Conservation (phyloP, 352 stramenopile species). For the Phytopythium montanum region DNA sequence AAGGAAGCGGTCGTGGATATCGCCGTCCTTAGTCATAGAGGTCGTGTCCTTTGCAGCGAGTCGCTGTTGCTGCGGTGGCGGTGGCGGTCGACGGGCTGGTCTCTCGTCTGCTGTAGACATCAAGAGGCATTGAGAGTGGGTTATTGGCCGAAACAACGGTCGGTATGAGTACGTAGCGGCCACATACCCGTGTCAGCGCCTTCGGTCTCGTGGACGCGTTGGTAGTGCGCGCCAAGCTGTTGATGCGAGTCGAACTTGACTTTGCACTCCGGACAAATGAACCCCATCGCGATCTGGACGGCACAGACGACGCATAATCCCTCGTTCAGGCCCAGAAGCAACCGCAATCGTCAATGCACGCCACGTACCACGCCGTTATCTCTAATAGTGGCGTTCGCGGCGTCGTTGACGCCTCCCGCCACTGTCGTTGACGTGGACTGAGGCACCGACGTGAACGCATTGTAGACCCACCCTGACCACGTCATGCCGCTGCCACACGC, state of each 20-base stretch:
- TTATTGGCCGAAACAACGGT: not conserved
- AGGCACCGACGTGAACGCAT: constrained; percentile 47
- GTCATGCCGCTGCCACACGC: constrained; percentile 47
- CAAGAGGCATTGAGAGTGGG: not conserved
- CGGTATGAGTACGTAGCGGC: not conserved
- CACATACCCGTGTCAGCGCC: not conserved
- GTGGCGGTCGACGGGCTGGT: not conserved
- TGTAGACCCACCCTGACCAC: constrained; percentile 80
- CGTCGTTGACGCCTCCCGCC: not conserved
- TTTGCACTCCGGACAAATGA: constrained; percentile 83
- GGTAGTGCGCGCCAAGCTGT: constrained; percentile 58
- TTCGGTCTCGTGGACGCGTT: constrained; percentile 32
- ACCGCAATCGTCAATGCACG: not conserved
- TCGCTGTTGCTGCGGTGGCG: not conserved
- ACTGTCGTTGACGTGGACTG: constrained; percentile 5
- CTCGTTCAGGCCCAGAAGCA: not conserved
- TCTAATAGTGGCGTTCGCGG: not conserved
- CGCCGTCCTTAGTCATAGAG: constrained; percentile 1
- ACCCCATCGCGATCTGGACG: constrained; percentile 71
- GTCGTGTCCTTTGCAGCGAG: not conserved
- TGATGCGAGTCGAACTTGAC: constrained; percentile 54
- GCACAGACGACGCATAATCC: not conserved
- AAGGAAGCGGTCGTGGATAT: constrained; percentile 46
- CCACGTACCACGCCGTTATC: constrained; percentile 6
- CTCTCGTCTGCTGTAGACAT: not conserved